phyloP scores from a whole-genome alignment of 345 rosid species.

The Citrus glauca region DNA sequence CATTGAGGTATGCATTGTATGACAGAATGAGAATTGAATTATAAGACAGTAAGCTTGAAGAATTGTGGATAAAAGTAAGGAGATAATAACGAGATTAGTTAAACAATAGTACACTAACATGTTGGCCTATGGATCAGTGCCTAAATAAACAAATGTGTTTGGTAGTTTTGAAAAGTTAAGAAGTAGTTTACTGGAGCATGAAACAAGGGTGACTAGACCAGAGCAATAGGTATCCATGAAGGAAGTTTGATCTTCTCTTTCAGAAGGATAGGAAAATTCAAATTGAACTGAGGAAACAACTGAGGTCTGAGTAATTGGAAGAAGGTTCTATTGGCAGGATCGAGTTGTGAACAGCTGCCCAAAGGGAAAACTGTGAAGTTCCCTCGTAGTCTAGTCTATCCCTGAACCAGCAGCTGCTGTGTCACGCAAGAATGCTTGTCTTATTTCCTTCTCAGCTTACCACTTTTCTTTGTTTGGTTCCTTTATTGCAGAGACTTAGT shows the following conservation, averaged over 20 bases:
- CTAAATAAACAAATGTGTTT: not conserved
- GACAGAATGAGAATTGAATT: not conserved
- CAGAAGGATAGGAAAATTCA: not conserved
- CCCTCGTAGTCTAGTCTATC: not conserved
- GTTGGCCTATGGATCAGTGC: not conserved
- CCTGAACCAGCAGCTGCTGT: not conserved
- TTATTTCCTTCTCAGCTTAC: not conserved
- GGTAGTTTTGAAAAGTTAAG: not conserved
- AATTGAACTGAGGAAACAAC: not conserved
- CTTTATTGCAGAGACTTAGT: not conserved
- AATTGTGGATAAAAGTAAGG: not conserved
- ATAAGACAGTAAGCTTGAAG: not conserved
- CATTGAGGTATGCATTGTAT: constrained; percentile 58
- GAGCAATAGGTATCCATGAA: not conserved
- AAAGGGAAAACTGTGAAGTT: not conserved
- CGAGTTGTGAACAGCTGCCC: not conserved
- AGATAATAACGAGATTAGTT: not conserved
- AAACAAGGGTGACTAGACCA: not conserved
- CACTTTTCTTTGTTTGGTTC: not conserved
- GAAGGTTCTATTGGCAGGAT: not conserved
- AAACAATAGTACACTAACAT: not conserved
- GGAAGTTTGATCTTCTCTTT: not conserved
- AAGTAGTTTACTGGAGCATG: not conserved
- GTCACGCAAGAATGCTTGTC: not conserved
- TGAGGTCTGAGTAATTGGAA: not conserved